phyloP scores from a whole-genome alignment of 352 stramenopile genomes.

The Paralagenidium karlingii region DNA sequence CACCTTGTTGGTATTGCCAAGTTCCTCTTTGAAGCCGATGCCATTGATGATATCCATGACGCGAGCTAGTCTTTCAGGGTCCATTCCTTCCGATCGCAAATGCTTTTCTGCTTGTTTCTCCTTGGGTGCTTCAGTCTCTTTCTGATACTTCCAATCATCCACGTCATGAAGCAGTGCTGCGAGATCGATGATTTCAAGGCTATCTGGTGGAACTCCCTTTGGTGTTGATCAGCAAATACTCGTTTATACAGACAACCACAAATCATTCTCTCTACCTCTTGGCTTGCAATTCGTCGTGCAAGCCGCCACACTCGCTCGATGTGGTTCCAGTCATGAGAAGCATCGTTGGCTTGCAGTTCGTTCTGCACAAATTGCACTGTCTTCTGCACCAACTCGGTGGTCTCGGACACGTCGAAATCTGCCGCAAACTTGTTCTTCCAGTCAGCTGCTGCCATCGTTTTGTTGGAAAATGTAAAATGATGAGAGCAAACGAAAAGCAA shows the following conservation, averaged over 20 bases:
- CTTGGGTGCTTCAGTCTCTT: conserved; percentile 16
- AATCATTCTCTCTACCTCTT: no score
- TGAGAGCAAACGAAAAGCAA: no score
- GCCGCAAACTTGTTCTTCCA: not conserved
- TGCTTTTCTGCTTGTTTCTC: conserved; percentile 52
- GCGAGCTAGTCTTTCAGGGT: conserved; percentile 29
- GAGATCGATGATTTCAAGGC: conserved; percentile 69
- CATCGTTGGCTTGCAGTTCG: conserved; percentile 64
- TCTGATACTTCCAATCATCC: conserved; percentile 85
- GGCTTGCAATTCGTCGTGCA: conserved; percentile 45
- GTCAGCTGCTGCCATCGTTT: not conserved
- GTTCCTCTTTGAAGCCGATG: conserved; percentile 81
- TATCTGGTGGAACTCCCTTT: conserved; percentile 37
- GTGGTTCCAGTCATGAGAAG: conserved; percentile 79
- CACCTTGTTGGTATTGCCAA: conserved; percentile 18
- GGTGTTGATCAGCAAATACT: not conserved
- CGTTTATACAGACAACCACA: not conserved
- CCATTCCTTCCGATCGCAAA: conserved; percentile 31
- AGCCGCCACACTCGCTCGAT: conserved; percentile 82
- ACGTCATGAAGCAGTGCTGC: conserved; percentile 83
- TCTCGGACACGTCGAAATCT: no score
- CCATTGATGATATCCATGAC: conserved; percentile 75
- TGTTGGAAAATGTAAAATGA: not conserved
- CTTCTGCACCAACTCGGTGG: conserved; percentile 48
- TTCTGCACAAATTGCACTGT: conserved; percentile 63